These are phyloP conservation scores for Verticillium nonalfalfae DNA, from an alignment of 2,329 filamentous ascomycete genomes.

Conservation along the genomic window DNA sequence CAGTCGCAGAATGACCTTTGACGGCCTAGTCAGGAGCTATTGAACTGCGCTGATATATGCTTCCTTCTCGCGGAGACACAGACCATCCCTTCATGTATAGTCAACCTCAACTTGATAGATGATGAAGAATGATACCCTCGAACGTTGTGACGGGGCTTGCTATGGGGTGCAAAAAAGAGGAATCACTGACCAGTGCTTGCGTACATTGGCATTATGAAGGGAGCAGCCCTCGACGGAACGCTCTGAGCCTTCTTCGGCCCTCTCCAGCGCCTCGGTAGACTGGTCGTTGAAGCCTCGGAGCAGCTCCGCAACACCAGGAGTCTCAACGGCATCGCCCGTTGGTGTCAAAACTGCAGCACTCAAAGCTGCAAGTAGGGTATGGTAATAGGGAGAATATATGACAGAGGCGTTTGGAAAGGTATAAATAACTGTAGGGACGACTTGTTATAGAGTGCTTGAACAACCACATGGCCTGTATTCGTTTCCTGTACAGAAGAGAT, in stretches of 20 bases:
- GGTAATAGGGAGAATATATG: background rate
- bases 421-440: no score
- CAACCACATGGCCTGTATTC: background rate
- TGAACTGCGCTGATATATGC: conserved; percentile 11
- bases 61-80: conserved; percentile 13
- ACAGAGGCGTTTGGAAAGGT: background rate
- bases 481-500: background rate
- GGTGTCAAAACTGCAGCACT: background rate
- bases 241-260: background rate
- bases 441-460: no score
- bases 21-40: conserved; percentile 7
- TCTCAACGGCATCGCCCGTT: background rate
- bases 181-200: background rate
- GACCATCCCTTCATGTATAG: conserved; percentile 11
- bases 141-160: no score
- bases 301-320: background rate
- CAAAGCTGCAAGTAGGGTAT: background rate
- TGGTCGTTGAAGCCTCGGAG: background rate
- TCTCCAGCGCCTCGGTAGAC: background rate
- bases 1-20: background rate
- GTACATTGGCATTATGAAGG: background rate
- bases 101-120: background rate
- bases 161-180: background rate
- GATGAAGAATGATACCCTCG: background rate
- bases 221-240: background rate